Evolutionary conservation across 176 grass and related monocot species (phyloP), one percentile per base, ranked within the genome.

Genomic region (Oryza meyeriana): DNA sequence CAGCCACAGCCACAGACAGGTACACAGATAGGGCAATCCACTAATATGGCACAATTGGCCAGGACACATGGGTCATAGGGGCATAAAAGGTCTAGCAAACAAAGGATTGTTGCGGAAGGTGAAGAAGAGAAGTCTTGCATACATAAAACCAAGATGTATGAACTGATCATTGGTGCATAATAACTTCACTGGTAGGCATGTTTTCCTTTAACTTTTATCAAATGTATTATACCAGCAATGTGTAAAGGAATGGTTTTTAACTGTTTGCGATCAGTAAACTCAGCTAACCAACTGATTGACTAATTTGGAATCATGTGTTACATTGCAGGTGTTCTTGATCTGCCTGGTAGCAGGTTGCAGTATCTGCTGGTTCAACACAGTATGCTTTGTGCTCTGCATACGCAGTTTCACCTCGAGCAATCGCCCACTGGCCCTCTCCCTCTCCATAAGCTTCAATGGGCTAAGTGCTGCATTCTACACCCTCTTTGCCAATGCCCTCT

Each of bases 321-420:
- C 32, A 33, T 29, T 69, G 83, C 86, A 98, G 95, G 88, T 98
- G 50, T 98, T 98, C 73, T 76, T 98, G 25, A 22, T 90, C 32
- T 95, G 95, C 79, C 61, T 98, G 42, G 18, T 94, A 35, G 95
- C 92, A 22, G 92, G 95, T 18, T 98, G 90, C 84, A 94, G 90
- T 87, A 98, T 98, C 68, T 91, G 87, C 66, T 98, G 95, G 95
- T 98, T 98, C 95, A 98, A 98, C 88, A 98, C 95, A 0, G 88
- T 98, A 39, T 98, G 95, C 84, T 98, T 98, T 22, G 90, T 98
- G 9, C 87, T 98, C 26, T 94, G 92, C 88, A 88, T 93, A 36
- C 88, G 86, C 52, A 93, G 71, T 55, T 98, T 98, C 88, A 88
- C 92, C 2, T 35, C 78, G 9, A 65, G 74, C 42, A 88, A 87